Conservation (phyloP, 345 rosid genomes). For the Melaleuca quinquenervia region DNA sequence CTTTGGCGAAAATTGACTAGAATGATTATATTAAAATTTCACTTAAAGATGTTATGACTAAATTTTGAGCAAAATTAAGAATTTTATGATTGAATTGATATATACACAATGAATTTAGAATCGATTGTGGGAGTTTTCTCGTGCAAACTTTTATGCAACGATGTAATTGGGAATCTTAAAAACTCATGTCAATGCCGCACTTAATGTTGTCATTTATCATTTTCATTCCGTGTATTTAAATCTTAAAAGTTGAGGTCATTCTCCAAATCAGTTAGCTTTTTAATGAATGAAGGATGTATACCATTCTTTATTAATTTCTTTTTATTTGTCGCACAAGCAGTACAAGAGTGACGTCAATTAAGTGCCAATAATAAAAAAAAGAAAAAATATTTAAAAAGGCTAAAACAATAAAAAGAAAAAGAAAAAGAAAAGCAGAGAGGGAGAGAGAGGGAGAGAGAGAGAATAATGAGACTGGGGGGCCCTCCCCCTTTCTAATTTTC, state of each 20-base stretch:
- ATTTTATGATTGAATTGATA: neutral
- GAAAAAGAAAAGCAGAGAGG: rapidly evolving
- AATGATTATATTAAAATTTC: neutral
- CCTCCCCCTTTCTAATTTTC: neutral
- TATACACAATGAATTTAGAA: neutral
- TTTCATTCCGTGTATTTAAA: neutral
- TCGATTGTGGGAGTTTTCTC: no score
- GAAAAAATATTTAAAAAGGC: neutral
- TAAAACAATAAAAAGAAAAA: neutral
- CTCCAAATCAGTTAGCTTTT: neutral
- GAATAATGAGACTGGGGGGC: neutral
- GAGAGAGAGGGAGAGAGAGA: neutral
- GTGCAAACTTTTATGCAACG: neutral
- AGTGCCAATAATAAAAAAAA: neutral
- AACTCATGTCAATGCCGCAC: neutral
- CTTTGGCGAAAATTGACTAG: neutral
- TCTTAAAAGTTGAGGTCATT: neutral
- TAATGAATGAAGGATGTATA: neutral
- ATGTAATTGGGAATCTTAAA: neutral
- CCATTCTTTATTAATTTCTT: neutral
- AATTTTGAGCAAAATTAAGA: neutral
- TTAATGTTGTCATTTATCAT: neutral
- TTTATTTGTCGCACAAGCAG: neutral
- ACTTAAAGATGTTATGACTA: neutral
- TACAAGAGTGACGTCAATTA: neutral